Evolutionary conservation across 306 rosid species (phyloP), one percentile per base, ranked within the genome.

Genomic region (Lotus japonicus): DNA sequence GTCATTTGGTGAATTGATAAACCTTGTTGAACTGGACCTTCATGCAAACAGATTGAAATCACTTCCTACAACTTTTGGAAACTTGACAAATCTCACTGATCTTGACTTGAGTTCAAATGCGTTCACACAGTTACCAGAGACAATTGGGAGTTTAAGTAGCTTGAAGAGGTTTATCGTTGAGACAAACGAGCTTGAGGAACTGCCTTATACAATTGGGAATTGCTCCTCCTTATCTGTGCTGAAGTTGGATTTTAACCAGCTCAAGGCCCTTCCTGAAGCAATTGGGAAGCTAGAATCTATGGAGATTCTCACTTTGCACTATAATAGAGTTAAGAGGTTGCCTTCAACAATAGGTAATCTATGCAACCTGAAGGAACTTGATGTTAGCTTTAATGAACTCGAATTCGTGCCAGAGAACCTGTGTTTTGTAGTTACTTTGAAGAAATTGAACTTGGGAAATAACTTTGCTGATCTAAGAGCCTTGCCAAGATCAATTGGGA

Each of bases 251-350:
- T 94, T 94, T 67, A 94, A 94, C 72, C 84, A 85, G 75, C 85
- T 94, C 67, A 88, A 78, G 68, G 96, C 84, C 36, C 84, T 94
- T 43, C 99, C 97, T 5, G 97, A 94, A 83, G 97, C 95, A 39
- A 69, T 94, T 39, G 99, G 99, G 77, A 88, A 90, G 72, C 90
- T 90, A 19, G 90, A 81, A 66, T 33, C 54, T 68, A 81, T 94
- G 61, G 90, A 88, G 85, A 66, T 81, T 68, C 84, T 94, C 42
- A 84, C 90, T 68, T 69, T 90, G 75, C 96, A 90, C 73, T 94
- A 88, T 43, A 94, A 94, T 74, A 90, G 90, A 79, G 68, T 90
- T 45, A 88, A 83, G 70, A 75, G 71, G 58, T 70, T 94, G 71
- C 95, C 99, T 15, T 81, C 97, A 5, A 90, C 92, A 52, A 71